Evolutionary conservation across 495 filamentous ascomycete genomes (phyloP).

Genomic region (Talaromyces adpressus): DNA sequence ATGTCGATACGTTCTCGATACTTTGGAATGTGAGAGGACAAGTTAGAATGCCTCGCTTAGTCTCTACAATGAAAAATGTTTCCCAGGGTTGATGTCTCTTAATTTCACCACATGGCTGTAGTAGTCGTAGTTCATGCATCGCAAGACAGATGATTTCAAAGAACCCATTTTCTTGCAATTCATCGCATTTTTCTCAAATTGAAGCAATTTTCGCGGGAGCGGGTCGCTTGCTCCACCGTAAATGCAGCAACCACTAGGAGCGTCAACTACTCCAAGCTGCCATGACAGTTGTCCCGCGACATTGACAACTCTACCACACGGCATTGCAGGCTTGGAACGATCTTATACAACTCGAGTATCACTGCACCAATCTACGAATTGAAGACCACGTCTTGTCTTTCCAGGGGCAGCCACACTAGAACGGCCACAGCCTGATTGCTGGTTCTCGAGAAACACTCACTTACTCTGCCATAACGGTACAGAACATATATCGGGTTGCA

Average conservation of each 20-base stretch:
- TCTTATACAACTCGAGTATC: not conserved
- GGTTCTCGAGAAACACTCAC: not conserved
- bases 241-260: not conserved
- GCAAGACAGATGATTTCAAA: not conserved
- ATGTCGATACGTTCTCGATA: not conserved
- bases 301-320: not conserved
- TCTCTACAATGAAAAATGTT: not conserved
- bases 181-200: not conserved
- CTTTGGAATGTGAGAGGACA: not conserved
- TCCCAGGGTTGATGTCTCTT: not conserved
- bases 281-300: not conserved
- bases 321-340: not conserved
- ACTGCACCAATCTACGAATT: not conserved
- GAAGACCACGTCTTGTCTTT: not conserved
- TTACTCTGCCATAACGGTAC: not conserved
- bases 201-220: not conserved
- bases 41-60: not conserved
- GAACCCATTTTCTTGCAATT: not conserved
- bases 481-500: not conserved
- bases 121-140: not conserved
- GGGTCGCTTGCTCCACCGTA: constrained; percentile 1
- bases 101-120: not conserved
- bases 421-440: not conserved
- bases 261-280: not conserved
- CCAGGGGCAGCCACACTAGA: not conserved